phyloP scores from a whole-genome alignment of 1,284 basidiomycete species.

The Cutaneotrichosporon arboriforme region DNA sequence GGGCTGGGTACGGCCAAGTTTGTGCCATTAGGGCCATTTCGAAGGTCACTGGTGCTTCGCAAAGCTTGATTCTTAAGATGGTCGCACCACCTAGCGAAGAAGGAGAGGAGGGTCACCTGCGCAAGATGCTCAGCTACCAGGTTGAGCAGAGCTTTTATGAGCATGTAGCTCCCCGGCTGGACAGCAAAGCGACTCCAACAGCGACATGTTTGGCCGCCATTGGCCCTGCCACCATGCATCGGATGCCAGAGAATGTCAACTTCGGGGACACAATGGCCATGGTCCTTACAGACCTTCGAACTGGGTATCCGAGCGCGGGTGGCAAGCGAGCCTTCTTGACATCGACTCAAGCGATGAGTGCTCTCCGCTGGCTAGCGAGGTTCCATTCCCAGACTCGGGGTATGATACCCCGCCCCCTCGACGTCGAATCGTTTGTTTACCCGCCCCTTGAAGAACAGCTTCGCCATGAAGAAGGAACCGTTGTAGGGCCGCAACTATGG shows the following conservation, averaged over 20 bases:
- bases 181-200: not conserved
- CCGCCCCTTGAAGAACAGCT: conserved; percentile 4
- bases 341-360: not conserved
- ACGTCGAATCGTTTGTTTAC: not conserved
- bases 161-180: conserved; percentile 1
- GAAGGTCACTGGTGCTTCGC: not conserved
- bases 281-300: conserved; percentile 8
- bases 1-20: conserved; percentile 19
- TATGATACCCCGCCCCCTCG: conserved; percentile 1
- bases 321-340: conserved; percentile 8
- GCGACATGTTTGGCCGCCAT: too few relatives aligned
- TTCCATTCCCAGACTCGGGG: not conserved
- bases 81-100: not conserved
- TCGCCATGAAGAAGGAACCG: not conserved
- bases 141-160: conserved; percentile 19
- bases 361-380: conserved; percentile 12
- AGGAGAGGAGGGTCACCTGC: conserved; percentile 11
- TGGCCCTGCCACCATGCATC: not conserved
- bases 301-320: conserved; percentile 8
- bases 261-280: conserved; percentile 2
- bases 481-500: conserved; percentile 9
- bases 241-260: too few relatives aligned
- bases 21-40: conserved; percentile 5
- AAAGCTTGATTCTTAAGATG: conserved; percentile 12
- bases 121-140: conserved; percentile 19